Percentiles rank a stretch among this genome's conserved stretches.
phyloP scores from a whole-genome alignment of 306 rosid species.

The Casuarina equisetifolia region DNA sequence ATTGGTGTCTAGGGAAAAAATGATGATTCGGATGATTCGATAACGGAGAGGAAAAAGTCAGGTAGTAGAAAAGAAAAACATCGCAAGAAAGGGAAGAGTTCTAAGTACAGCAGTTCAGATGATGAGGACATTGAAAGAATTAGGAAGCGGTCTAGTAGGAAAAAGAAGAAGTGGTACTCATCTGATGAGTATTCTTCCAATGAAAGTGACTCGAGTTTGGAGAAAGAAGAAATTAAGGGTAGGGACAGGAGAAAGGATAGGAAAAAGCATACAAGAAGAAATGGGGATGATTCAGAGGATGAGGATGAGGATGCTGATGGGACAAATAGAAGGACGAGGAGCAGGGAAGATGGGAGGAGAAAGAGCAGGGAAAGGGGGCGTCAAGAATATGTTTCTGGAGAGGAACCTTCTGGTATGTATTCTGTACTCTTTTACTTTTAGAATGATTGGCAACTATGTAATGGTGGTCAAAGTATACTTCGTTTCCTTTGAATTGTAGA shows the following conservation, averaged over 20 bases:
- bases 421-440: background rate
- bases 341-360: conserved; percentile 34
- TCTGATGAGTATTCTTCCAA: conserved; percentile 53
- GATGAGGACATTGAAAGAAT: conserved; percentile 53
- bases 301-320: conserved; percentile 33
- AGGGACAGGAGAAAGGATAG: conserved; percentile 20
- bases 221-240: conserved; percentile 33
- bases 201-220: conserved; percentile 42
- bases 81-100: conserved; percentile 46
- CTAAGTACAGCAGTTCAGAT: conserved; percentile 49
- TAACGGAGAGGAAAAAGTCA: conserved; percentile 41
- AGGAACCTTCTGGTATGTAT: conserved; percentile 25
- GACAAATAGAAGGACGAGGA: conserved; percentile 33
- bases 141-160: conserved; percentile 53
- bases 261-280: conserved; percentile 41
- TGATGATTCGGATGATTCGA: conserved; percentile 33
- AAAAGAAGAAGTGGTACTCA: conserved; percentile 65
- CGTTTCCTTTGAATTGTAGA: conserved; percentile 13
- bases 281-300: conserved; percentile 23
- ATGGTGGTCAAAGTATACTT: background rate
- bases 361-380: conserved; percentile 30
- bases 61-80: conserved; percentile 32
- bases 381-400: conserved; percentile 17
- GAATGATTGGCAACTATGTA: background rate
- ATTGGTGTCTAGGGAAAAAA: conserved; percentile 24